phyloP scores from a whole-genome alignment of 139 green algal species.

The Chlorella vulgaris region DNA sequence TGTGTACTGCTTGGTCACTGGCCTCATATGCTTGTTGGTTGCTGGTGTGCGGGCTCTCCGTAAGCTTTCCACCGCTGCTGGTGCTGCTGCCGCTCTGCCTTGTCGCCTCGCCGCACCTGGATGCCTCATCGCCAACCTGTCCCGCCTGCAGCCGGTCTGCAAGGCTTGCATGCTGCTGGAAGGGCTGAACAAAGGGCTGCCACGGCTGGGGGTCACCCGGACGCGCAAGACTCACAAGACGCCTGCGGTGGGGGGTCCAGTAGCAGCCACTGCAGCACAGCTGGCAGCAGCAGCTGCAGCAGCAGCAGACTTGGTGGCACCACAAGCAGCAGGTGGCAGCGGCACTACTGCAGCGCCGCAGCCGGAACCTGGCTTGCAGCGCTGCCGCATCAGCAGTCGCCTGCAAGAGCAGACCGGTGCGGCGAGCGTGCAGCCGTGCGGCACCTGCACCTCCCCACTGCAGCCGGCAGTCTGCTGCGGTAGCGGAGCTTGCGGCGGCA shows the following conservation, averaged over 20 bases:
- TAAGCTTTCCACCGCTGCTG: neutral
- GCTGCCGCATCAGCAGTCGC: no score
- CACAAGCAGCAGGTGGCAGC: neutral
- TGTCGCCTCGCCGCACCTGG: neutral
- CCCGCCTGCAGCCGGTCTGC: constrained; percentile 61
- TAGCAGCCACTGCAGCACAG: neutral
- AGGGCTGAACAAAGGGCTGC: constrained; percentile 78
- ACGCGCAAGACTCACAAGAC: constrained; percentile 3
- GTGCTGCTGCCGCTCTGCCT: neutral
- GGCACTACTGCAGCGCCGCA: no score
- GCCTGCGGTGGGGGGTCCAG: neutral
- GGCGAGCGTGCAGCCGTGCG: no score
- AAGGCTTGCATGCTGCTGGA: constrained; percentile 91
- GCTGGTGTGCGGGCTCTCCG: neutral
- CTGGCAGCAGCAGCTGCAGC: neutral
- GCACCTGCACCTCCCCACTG: no score
- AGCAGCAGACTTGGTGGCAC: neutral
- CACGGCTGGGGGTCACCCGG: constrained; percentile 60
- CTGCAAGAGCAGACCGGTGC: no score
- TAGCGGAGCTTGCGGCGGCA: no score
- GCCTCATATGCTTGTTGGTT: no score
- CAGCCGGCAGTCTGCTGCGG: neutral
- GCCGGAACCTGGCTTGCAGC: no score
- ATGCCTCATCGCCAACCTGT: neutral
- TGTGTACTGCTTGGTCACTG: no score